phyloP scores from a whole-genome alignment of 169 alveolate species.

The Plasmodium malariae region DNA sequence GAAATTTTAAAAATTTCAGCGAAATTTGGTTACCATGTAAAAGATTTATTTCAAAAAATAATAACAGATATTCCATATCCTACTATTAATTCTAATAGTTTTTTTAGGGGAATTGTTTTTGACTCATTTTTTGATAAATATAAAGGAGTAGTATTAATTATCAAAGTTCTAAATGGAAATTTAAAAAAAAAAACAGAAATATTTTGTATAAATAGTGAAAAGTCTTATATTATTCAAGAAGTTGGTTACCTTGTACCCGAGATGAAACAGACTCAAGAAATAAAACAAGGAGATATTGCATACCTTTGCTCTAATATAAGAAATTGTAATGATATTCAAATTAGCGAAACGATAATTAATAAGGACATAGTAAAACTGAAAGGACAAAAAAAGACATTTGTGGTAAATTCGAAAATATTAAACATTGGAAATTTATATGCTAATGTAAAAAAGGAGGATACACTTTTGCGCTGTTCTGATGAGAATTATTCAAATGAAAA shows the following conservation, averaged over 20 bases:
- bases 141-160: slow-evolving; percentile 92
- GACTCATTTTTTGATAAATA: slow-evolving; percentile 93
- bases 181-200: slow-evolving; percentile 81
- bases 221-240: slow-evolving; percentile 77
- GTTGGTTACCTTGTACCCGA: slow-evolving; percentile 85
- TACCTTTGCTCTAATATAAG: slow-evolving; percentile 63
- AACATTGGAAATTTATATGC: no score
- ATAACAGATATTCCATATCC: slow-evolving; percentile 91
- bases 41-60: slow-evolving; percentile 86
- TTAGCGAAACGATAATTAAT: slow-evolving; percentile 27
- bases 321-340: slow-evolving; percentile 49
- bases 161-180: slow-evolving; percentile 85
- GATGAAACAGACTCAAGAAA: slow-evolving; percentile 74
- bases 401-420: slow-evolving; percentile 36
- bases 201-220: slow-evolving; percentile 77
- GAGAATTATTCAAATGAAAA: no score
- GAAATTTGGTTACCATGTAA: slow-evolving; percentile 90
- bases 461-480: no score
- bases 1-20: slow-evolving; percentile 92
- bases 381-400: slow-evolving; percentile 32
- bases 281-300: slow-evolving; percentile 76
- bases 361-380: slow-evolving; percentile 19
- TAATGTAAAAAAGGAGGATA: no score
- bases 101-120: slow-evolving; percentile 92
- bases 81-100: slow-evolving; percentile 76